Base-by-base conservation (phyloP, 352 stramenopile species). In the Globisporangium acanthophoron region DNA sequence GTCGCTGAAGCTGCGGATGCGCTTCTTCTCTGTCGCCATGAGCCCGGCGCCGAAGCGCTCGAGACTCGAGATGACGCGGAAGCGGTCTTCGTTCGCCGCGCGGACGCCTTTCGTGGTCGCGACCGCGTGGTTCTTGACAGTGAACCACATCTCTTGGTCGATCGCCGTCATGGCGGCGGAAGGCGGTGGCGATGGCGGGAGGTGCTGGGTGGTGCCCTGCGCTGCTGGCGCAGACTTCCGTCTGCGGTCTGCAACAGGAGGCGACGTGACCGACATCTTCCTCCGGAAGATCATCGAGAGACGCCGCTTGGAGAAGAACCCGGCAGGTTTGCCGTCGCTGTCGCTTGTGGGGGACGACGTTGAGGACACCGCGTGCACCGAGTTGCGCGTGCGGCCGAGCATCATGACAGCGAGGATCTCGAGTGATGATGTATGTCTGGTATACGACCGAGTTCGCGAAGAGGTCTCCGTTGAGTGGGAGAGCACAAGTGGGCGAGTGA, bases 81-180 rank as follows among this genome's bases (percentile, higher is more conserved):
- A 86, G 18, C 80, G 77, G 67, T 92, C 82, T 62, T 92, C 82
- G 52, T 92, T 92, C 31, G 58, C 59, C 11, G 47, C 35, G 39
- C 82, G 71, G 7, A 72, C 67, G 40, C 80, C 82, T 56, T 66
- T 78, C 40, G 61, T 73, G 0, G 80, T 81, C 27, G 61, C 67
- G 13, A 78, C 70, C 3, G 70, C 74, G 59, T 80, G 78, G 20
- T 47, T 52, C 62, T 76, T 71, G 65, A 45, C 39, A 48, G 33
- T 49, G 33, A 90, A 90, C 5, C 76, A 54, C 52, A 90, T 80
- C 56, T 84, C 70, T 11, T 65, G 45, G 60, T 90, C 80, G 56
- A 83, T 71, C 58, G 52, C 64, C 1, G 48, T 66, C n/a, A 71
- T 33, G 3, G 51, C 20, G 21, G 18, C 56, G 4, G 58, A 21